Evolutionary conservation across 305 asterid genomes (phyloP).

Genomic region (Nicotiana rustica): DNA sequence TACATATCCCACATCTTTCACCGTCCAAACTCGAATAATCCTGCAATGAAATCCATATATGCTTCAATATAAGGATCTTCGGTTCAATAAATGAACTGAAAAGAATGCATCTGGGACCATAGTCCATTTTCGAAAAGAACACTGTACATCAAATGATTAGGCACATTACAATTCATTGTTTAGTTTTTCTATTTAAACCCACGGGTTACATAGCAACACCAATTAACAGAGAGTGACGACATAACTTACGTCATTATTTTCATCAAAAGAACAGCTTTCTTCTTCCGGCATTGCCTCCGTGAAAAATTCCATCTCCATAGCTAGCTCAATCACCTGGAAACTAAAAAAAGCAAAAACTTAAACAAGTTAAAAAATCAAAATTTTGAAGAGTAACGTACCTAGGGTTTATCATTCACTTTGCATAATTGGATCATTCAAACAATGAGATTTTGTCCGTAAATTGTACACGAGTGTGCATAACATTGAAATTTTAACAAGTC

Average conservation of each 20-base stretch:
- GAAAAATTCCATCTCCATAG: constrained; percentile 83
- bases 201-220: constrained; percentile 11
- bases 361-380: background rate
- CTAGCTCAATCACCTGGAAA: constrained; percentile 50
- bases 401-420: background rate
- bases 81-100: background rate
- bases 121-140: background rate
- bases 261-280: constrained; percentile 64
- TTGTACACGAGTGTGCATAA: background rate
- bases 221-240: constrained; percentile 23
- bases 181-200: constrained; percentile 18
- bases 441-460: background rate
- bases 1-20: constrained; percentile 97
- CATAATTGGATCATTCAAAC: background rate
- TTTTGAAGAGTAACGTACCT: background rate
- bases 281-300: constrained; percentile 68
- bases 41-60: constrained; percentile 47
- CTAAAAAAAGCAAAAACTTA: background rate
- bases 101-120: background rate
- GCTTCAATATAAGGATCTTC: background rate
- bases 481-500: background rate
- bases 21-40: constrained; percentile 75
- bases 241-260: constrained; percentile 63
- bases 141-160: background rate
- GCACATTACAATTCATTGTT: background rate